A percentile compares a stretch with the other conserved stretches of the same genome.
Evolutionary conservation across 2,329 filamentous ascomycete genomes (phyloP).

Genomic region (Hypoxylon sp.): DNA sequence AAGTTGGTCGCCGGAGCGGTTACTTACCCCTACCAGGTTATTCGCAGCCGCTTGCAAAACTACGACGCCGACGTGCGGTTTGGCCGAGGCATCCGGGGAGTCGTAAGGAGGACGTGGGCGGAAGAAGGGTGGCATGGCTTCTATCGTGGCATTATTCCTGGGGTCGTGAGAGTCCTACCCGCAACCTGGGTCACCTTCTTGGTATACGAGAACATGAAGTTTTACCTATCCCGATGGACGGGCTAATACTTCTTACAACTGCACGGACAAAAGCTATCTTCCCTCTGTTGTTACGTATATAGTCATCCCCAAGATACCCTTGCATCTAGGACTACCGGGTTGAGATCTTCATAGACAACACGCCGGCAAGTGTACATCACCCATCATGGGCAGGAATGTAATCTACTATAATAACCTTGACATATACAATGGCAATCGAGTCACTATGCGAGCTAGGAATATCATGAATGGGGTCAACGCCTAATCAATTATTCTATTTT

Average conservation of each 20-base stretch:
- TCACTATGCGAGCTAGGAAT: not conserved
- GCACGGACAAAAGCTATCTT: not conserved
- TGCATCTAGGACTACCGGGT: not conserved
- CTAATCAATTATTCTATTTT: slow-evolving; percentile 33
- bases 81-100: slow-evolving; percentile 78
- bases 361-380: not conserved
- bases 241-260: slow-evolving; percentile 11
- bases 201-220: slow-evolving; percentile 94
- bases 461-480: slow-evolving; percentile 6
- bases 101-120: slow-evolving; percentile 79
- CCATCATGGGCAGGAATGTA: not conserved
- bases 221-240: slow-evolving; percentile 70
- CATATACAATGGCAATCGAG: not conserved
- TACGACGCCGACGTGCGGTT: slow-evolving; percentile 85
- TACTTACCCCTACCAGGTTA: slow-evolving; percentile 96
- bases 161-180: slow-evolving; percentile 90
- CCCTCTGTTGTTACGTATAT: not conserved
- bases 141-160: slow-evolving; percentile 91
- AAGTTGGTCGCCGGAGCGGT: slow-evolving; percentile 91
- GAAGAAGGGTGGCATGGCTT: slow-evolving; percentile 88
- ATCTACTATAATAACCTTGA: not conserved
- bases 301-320: slow-evolving; percentile 5
- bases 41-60: slow-evolving; percentile 89
- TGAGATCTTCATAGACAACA: not conserved
- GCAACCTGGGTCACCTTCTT: slow-evolving; percentile 97